phyloP scores from a whole-genome alignment of 2,329 filamentous ascomycete genomes.

The Epichloe typhina region DNA sequence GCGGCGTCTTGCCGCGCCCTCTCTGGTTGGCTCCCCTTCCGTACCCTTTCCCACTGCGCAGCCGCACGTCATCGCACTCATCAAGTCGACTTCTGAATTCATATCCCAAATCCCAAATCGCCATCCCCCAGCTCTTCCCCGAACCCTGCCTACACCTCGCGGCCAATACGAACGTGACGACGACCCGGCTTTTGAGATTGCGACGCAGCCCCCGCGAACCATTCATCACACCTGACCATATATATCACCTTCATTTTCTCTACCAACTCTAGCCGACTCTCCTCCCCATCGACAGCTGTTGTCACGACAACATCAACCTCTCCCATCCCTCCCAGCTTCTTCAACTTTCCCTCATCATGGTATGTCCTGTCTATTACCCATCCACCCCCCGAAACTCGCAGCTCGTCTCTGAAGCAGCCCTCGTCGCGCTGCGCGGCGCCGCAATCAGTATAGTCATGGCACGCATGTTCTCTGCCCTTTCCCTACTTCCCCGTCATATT shows the following conservation, averaged over 20 bases:
- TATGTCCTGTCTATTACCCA: constrained; percentile 4
- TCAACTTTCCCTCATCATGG: constrained; percentile 2
- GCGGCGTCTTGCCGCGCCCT: neutral
- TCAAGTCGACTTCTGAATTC: neutral
- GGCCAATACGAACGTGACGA: neutral
- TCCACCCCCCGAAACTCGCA: constrained; percentile 2
- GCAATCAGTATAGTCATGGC: constrained; percentile 6
- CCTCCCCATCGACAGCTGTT: constrained; percentile 1
- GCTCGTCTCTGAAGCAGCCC: constrained; percentile 3
- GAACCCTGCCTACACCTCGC: neutral
- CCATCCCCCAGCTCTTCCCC: neutral
- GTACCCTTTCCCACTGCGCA: neutral
- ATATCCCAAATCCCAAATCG: neutral
- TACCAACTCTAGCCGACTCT: neutral
- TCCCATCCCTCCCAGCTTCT: neutral
- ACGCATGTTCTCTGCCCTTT: constrained; percentile 2
- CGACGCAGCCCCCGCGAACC: neutral
- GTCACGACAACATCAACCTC: neutral
- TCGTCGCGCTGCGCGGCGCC: constrained; percentile 5
- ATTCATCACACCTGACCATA: neutral
- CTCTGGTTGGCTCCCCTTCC: neutral
- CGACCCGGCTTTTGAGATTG: neutral
- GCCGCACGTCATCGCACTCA: constrained; percentile 1
- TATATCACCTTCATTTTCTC: neutral
- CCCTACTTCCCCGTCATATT: neutral